Base-by-base conservation (phyloP, 441 rosid genomes). In the Breynia disticha region DNA sequence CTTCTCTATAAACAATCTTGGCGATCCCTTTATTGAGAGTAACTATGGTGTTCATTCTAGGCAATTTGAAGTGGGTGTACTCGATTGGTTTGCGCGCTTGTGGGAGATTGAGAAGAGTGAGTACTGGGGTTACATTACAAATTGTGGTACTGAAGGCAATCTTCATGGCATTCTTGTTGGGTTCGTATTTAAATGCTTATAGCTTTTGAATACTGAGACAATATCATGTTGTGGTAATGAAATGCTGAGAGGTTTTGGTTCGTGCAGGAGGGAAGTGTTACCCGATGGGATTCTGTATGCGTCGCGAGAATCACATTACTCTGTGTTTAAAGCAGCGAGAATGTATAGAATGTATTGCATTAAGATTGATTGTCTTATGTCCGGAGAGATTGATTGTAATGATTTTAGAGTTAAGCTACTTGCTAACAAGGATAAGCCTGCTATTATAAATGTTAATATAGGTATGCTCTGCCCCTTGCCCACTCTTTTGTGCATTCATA, bases 11-110 rank as follows among this genome's bases (percentile, higher is more conserved):
- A 90, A 90, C 66, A 90, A 90, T 66, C 88, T 90, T 12, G 97
- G 97, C 28, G 96, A 87, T 72, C 97, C 96, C 22, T 90, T 87
- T 58, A 87, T 90, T 43, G 96, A 90, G 67, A 90, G 97, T 67
- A 90, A 90, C 77, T 90, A 90, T 18, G 97, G 97, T 49, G 96
- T 90, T 18, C 97, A 90, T 71, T 90, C 97, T 16, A 81, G 97
- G 50, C 90, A 89, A 50, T 90, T 90, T 68, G 96, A 90, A 74
- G 96, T 90, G 38, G 97, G 97, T 19, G 95, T 90, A 16, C 68
- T 87, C 69, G 96, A 90, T 71, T 87, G 97, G 97, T 90, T 90
- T 83, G 97, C 97, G 37, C 90, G 88, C 57, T 66, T 90, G n/a
- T 90, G 97, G 95, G 96, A 90, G 67, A 77, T 90, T 19, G 93